Evolutionary conservation across 495 filamentous ascomycete genomes (phyloP).

Genomic region (Bacidia rubella): DNA sequence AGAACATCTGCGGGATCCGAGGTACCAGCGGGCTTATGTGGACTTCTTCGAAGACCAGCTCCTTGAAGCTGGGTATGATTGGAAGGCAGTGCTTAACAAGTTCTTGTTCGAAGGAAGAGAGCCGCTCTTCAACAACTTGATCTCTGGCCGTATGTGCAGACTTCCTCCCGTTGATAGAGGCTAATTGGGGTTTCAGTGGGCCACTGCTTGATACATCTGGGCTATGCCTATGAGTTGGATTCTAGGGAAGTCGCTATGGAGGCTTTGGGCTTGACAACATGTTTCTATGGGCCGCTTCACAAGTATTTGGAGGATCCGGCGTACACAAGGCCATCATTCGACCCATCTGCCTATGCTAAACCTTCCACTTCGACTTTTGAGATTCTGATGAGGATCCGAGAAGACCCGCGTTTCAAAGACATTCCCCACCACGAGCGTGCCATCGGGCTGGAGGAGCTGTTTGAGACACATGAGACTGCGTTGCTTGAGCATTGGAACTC

Average conservation of each 20-base stretch:
- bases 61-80: slow-evolving; percentile 52
- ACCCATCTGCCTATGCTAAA: slow-evolving; percentile 10
- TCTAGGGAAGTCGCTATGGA: slow-evolving; percentile 65
- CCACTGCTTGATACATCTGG: slow-evolving; percentile 76
- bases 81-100: slow-evolving; percentile 56
- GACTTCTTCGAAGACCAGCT: slow-evolving; percentile 78
- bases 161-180: neutral
- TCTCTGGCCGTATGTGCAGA: slow-evolving; percentile 46
- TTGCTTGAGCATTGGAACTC: slow-evolving; percentile 73
- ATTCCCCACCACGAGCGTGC: slow-evolving; percentile 39
- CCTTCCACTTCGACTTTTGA: slow-evolving; percentile 41
- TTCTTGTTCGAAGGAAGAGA: slow-evolving; percentile 58
- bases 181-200: slow-evolving; percentile 40
- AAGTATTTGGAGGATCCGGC: slow-evolving; percentile 56
- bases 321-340: slow-evolving; percentile 14
- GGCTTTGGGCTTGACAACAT: slow-evolving; percentile 48
- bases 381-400: slow-evolving; percentile 41
- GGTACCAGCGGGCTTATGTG: slow-evolving; percentile 75
- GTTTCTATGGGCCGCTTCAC: slow-evolving; percentile 56
- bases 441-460: slow-evolving; percentile 46
- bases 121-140: slow-evolving; percentile 58
- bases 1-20: slow-evolving; percentile 59
- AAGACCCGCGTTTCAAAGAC: slow-evolving; percentile 28
- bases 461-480: slow-evolving; percentile 43
- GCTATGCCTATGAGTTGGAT: slow-evolving; percentile 66